Base-by-base conservation (phyloP, 345 rosid genomes). In the Gossypium longicalyx region DNA sequence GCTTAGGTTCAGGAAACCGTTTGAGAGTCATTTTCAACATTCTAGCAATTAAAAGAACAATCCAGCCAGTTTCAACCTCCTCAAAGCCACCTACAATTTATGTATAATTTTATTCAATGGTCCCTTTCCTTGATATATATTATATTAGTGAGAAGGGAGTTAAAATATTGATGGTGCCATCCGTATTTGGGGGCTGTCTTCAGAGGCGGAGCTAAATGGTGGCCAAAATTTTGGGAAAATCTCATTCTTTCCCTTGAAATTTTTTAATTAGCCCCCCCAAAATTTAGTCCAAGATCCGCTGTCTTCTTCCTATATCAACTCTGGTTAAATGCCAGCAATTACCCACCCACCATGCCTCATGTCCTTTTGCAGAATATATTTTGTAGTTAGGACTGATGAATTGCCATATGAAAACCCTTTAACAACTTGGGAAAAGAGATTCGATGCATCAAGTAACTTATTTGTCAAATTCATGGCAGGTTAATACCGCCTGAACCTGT, bases 381-480 rank as follows among this genome's bases (percentile, higher is more conserved):
- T 47, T 12, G 51, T 10, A 47, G 15, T 23, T 59, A 19, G 62
- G 62, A 52, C 19, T 17, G 17, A 68, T 25, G 45, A 17, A 27
- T 51, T 69, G 11, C 10, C 20, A 29, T 19, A 2, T 9, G 22
- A 34, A 48, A 58, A 20, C 11, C 62, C 41, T 60, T 60, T 17
- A 60, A 12, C 65, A 25, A 61, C 44, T 61, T 13, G 66, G 20
- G 12, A 45, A 15, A 20, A 22, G 9, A 7, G 71, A 67, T 45
- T 67, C 56, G 17, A 54, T 45, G 56, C 11, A 43, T 16, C 20
- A 11, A 9, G 52, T 9, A 17, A 16, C 27, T 12, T 7, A 44
- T 27, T 71, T 72, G 59, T 16, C 29, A 61, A 70, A 12, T 16
- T 38, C 74, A 51, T 76, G 63, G n/a, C 4, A 22, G 13, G 49